These are phyloP conservation scores for Ramalina peruviana DNA, from an alignment of 495 filamentous ascomycete genomes.

Conservation along the genomic window DNA sequence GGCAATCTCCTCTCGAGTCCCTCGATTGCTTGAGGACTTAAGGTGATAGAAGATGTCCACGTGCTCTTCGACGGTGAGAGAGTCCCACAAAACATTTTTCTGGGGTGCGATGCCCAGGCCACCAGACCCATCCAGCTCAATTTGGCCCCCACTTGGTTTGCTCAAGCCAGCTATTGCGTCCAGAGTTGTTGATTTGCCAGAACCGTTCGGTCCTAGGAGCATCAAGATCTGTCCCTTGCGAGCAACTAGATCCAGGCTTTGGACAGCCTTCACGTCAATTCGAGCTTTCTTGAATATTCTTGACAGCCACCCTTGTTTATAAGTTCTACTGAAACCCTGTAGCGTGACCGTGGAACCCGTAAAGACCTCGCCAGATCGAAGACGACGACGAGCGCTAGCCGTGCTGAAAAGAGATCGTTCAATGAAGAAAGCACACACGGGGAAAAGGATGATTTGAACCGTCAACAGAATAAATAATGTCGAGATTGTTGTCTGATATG, in stretches of 20 bases:
- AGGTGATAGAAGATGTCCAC: slow-evolving; percentile 16
- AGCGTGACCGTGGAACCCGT: slow-evolving; percentile 39
- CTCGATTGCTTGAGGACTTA: neutral
- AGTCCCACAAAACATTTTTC: slow-evolving; percentile 31
- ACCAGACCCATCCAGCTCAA: slow-evolving; percentile 26
- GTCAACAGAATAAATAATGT: slow-evolving; percentile 52
- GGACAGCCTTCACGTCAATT: slow-evolving; percentile 23
- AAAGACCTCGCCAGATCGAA: slow-evolving; percentile 21
- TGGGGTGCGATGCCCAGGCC: slow-evolving; percentile 32
- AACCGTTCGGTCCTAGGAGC: slow-evolving; percentile 31
- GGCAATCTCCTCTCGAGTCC: slow-evolving; percentile 12
- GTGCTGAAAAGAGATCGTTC: slow-evolving; percentile 64
- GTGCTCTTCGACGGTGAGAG: slow-evolving; percentile 28
- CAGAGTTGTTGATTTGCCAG: slow-evolving; percentile 31
- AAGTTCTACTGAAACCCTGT: slow-evolving; percentile 57
- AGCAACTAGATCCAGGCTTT: slow-evolving; percentile 23
- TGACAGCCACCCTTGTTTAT: slow-evolving; percentile 44
- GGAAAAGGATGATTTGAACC: slow-evolving; percentile 57
- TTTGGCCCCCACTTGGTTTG: slow-evolving; percentile 21
- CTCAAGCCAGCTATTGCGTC: slow-evolving; percentile 31
- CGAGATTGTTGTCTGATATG: slow-evolving; percentile 46
- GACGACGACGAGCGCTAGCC: slow-evolving; percentile 40
- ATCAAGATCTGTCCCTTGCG: slow-evolving; percentile 29
- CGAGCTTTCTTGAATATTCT: slow-evolving; percentile 21
- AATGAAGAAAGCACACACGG: slow-evolving; percentile 49